phyloP scores from a whole-genome alignment of 345 rosid species.

The Chamaenerion angustifolium region DNA sequence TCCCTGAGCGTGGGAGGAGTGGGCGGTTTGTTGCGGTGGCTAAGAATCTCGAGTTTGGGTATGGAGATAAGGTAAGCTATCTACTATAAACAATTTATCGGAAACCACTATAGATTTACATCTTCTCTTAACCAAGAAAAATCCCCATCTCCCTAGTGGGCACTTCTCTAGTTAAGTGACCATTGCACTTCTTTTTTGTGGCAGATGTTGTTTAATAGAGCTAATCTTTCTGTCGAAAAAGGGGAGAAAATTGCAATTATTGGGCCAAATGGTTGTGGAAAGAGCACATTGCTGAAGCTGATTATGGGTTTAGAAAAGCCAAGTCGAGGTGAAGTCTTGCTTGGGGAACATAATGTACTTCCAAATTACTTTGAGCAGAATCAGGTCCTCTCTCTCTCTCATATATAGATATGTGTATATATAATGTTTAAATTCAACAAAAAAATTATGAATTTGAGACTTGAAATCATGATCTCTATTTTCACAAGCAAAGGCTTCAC shows the following conservation, averaged over 20 bases:
- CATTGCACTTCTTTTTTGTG: neutral
- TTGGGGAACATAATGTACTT: slow-evolving; percentile 83
- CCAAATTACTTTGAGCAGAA: slow-evolving; percentile 99
- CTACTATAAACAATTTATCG: neutral
- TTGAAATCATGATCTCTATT: neutral
- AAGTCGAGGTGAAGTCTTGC: slow-evolving; percentile 48
- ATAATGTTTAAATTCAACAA: too few relatives aligned
- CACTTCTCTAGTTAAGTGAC: slow-evolving; percentile 5
- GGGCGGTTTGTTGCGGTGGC: slow-evolving; percentile 56
- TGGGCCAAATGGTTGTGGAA: slow-evolving; percentile 96
- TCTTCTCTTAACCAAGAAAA: neutral
- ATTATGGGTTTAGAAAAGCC: slow-evolving; percentile 79
- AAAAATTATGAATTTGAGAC: too few relatives aligned
- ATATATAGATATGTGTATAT: too few relatives aligned
- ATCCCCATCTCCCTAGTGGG: neutral
- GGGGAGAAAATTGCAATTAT: slow-evolving; percentile 85
- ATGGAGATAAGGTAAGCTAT: slow-evolving; percentile 56
- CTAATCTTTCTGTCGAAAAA: slow-evolving; percentile 59
- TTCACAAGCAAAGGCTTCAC: too few relatives aligned
- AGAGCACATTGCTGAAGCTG: slow-evolving; percentile 75
- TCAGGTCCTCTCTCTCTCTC: slow-evolving; percentile 34
- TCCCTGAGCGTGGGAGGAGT: slow-evolving; percentile 90
- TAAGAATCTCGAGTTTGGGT: slow-evolving; percentile 61
- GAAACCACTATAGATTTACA: neutral
- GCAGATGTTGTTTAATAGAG: slow-evolving; percentile 60